These are phyloP conservation scores for Aspergillus campestris DNA, from an alignment of 495 filamentous ascomycete species.

Conservation along the genomic window DNA sequence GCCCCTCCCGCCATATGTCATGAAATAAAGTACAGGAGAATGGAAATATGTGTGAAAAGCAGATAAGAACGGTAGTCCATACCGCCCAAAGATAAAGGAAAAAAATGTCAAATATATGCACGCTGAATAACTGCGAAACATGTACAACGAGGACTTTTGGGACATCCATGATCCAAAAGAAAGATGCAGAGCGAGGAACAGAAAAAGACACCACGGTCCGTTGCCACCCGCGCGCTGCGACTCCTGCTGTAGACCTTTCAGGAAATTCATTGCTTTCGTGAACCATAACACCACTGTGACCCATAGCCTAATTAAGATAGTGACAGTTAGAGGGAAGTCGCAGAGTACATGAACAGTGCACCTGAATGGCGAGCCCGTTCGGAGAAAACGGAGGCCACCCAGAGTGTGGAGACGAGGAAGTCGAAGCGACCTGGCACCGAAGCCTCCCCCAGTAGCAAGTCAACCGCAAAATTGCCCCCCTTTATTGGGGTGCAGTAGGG, in stretches of 20 bases:
- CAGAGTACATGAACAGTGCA: constrained; percentile 2
- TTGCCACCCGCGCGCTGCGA: constrained; percentile 11
- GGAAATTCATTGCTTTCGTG: constrained; percentile 41
- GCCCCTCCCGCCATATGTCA: constrained; percentile 11
- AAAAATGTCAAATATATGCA: constrained; percentile 30
- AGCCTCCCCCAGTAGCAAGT: constrained; percentile 1
- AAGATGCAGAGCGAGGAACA: constrained; percentile 7
- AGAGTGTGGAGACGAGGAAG: too few species aligned
- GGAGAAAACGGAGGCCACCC: too few species aligned
- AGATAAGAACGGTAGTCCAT: constrained; percentile 1
- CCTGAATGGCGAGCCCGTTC: too few species aligned
- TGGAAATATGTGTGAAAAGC: constrained; percentile 13
- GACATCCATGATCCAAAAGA: constrained; percentile 11
- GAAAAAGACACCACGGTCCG: neutral
- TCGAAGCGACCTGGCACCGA: too few species aligned
- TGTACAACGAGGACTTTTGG: constrained; percentile 28
- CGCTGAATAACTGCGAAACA: constrained; percentile 32
- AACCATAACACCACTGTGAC: constrained; percentile 33
- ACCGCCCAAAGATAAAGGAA: constrained; percentile 8
- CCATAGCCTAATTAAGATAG: constrained; percentile 14
- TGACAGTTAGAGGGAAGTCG: constrained; percentile 5
- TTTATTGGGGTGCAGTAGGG: constrained; percentile 12
- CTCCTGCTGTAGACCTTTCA: constrained; percentile 16
- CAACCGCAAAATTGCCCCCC: constrained; percentile 1
- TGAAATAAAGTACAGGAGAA: constrained; percentile 27